Evolutionary conservation across 148 eudicot species (phyloP).

Genomic region (Cornus suecica): DNA sequence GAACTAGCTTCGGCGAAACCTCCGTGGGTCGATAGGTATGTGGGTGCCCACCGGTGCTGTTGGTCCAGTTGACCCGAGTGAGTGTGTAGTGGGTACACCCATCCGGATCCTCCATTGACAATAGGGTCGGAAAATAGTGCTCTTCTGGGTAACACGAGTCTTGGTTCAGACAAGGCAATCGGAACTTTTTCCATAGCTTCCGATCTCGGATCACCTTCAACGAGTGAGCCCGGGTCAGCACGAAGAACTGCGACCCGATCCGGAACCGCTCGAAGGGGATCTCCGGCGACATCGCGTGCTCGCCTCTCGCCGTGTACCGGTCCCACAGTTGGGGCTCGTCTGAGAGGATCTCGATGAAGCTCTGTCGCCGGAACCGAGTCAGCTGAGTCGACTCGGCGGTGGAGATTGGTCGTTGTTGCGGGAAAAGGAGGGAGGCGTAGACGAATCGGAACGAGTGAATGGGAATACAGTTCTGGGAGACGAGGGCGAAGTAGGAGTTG

Average conservation of each 20-base stretch:
- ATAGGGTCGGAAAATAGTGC: conserved; percentile 60
- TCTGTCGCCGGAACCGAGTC: conserved; percentile 8
- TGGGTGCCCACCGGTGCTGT: conserved; percentile 50
- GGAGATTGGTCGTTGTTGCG: too few species aligned
- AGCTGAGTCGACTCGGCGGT: background rate
- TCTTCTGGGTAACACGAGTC: conserved; percentile 68
- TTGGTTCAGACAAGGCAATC: conserved; percentile 39
- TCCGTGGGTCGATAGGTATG: conserved; percentile 41
- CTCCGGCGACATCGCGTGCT: conserved; percentile 46
- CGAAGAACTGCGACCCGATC: conserved; percentile 60
- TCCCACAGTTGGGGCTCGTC: conserved; percentile 34
- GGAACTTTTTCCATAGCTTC: conserved; percentile 53
- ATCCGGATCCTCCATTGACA: conserved; percentile 52
- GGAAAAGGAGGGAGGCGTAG: conserved; percentile 26
- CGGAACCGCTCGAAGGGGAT: conserved; percentile 40
- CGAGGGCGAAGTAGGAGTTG: conserved; percentile 47
- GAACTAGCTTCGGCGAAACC: conserved; percentile 42
- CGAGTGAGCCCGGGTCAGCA: conserved; percentile 38
- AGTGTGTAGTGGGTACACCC: conserved; percentile 52
- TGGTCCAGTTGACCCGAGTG: conserved; percentile 63
- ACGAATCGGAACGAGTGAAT: conserved; percentile 46
- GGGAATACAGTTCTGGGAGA: conserved; percentile 57
- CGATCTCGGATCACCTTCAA: conserved; percentile 39
- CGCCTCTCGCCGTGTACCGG: conserved; percentile 54
- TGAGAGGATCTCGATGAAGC: conserved; percentile 50